phyloP scores from a whole-genome alignment of 177 flowering plant genomes.

The Vitis hybrid region DNA sequence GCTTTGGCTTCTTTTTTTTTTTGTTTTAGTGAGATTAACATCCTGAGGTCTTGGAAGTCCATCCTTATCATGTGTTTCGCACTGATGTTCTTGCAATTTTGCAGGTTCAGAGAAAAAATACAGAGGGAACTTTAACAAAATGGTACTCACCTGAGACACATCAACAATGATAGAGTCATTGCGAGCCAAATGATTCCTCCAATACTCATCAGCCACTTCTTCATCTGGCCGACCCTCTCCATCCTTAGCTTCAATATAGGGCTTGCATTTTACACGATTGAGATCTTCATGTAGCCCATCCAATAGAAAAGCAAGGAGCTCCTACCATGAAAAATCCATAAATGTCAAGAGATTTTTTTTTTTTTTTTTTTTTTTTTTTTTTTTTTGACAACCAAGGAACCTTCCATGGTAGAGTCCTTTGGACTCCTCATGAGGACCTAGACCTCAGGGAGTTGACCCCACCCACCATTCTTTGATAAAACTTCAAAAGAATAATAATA shows the following conservation, averaged over 20 bases:
- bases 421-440: too few relatives aligned
- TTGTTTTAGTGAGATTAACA: not conserved
- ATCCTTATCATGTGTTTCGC: not conserved
- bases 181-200: constrained; percentile 77
- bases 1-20: too few relatives aligned
- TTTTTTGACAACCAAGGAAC: too few relatives aligned
- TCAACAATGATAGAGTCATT: constrained; percentile 89
- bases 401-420: too few relatives aligned
- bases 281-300: constrained; percentile 92
- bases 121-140: not conserved
- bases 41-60: not conserved
- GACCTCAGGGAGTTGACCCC: too few relatives aligned
- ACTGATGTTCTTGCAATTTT: not conserved
- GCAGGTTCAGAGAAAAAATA: not conserved
- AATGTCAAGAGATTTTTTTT: too few relatives aligned
- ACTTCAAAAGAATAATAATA: too few relatives aligned
- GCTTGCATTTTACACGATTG: constrained; percentile 78
- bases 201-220: constrained; percentile 79
- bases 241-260: constrained; percentile 74
- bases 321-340: constrained; percentile 35
- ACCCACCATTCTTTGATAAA: too few relatives aligned
- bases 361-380: too few relatives aligned
- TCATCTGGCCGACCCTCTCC: constrained; percentile 63
- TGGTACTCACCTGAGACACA: constrained; percentile 63
- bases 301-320: constrained; percentile 78